Evolutionary conservation across 345 rosid species (phyloP).

Genomic region (Physaria fendleri): DNA sequence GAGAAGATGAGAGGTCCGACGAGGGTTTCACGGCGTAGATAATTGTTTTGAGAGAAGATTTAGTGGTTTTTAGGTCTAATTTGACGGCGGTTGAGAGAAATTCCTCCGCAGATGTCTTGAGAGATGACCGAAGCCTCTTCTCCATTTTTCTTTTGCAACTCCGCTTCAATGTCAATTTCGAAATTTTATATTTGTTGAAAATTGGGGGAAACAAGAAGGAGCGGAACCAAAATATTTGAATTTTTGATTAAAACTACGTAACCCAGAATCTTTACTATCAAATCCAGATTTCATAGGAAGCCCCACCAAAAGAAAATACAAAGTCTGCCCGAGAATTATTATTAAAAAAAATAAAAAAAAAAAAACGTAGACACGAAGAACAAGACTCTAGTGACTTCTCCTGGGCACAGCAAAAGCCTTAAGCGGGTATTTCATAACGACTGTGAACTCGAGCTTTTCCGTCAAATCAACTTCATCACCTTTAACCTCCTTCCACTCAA

Average conservation of each 20-base stretch:
- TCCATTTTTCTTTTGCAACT: slow-evolving; percentile 38
- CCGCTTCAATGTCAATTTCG: no score
- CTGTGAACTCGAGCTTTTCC: slow-evolving; percentile 28
- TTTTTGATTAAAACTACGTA: no score
- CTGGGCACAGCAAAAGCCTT: slow-evolving; percentile 26
- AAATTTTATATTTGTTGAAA: no score
- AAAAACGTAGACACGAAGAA: no score
- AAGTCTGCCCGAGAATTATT: no score
- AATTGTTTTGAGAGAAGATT: slow-evolving; percentile 57
- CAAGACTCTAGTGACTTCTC: background rate
- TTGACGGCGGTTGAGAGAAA: slow-evolving; percentile 50
- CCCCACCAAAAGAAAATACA: no score
- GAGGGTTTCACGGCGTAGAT: slow-evolving; percentile 46
- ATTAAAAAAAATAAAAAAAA: no score
- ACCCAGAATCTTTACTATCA: no score
- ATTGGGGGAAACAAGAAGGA: no score
- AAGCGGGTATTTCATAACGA: slow-evolving; percentile 28
- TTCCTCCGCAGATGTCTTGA: slow-evolving; percentile 62
- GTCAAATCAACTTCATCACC: slow-evolving; percentile 21
- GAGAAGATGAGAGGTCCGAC: slow-evolving; percentile 44
- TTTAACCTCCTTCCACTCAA: slow-evolving; percentile 24
- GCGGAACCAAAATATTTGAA: background rate
- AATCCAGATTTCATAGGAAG: no score
- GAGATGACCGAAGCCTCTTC: slow-evolving; percentile 66
- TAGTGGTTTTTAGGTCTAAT: slow-evolving; percentile 49